Evolutionary conservation across 192 early-diverging fungal species (phyloP).

Genomic region (Powellomyces hirtus): DNA sequence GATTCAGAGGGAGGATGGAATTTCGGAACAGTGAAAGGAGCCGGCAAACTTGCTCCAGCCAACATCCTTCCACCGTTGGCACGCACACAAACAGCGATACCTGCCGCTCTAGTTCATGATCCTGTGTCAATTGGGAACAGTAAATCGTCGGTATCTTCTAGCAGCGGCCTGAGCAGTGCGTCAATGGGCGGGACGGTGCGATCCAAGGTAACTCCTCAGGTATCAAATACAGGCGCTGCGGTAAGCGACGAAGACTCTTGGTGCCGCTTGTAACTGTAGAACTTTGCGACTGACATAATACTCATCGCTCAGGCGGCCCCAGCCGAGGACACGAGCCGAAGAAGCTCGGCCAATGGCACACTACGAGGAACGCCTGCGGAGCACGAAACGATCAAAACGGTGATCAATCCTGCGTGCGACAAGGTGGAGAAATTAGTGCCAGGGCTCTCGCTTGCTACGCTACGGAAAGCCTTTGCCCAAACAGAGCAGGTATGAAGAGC

Average conservation of each 20-base stretch:
- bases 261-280: no score
- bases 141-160: no score
- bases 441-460: conserved; percentile 4
- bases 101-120: no score
- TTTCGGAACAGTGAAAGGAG: conserved; percentile 37
- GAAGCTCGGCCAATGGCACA: background rate
- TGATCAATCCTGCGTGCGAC: conserved; percentile 24
- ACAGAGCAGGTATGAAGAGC: conserved; percentile 20
- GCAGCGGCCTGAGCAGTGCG: background rate
- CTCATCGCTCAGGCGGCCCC: no score
- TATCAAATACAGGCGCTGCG: background rate
- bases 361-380: background rate
- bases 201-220: conserved; percentile 4
- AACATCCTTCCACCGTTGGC: conserved; percentile 5
- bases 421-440: conserved; percentile 9
- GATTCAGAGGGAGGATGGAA: conserved; percentile 37
- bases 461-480: conserved; percentile 25
- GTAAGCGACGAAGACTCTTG: no score
- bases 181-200: conserved; percentile 12
- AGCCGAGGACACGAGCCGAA: background rate
- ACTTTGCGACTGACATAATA: no score
- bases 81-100: background rate
- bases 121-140: no score
- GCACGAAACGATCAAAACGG: conserved; percentile 2
- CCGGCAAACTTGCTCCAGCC: background rate